Evolutionary conservation across 2,329 filamentous ascomycete species (phyloP), one percentile per base, ranked within the genome.

Genomic region (Colletotrichum horii): DNA sequence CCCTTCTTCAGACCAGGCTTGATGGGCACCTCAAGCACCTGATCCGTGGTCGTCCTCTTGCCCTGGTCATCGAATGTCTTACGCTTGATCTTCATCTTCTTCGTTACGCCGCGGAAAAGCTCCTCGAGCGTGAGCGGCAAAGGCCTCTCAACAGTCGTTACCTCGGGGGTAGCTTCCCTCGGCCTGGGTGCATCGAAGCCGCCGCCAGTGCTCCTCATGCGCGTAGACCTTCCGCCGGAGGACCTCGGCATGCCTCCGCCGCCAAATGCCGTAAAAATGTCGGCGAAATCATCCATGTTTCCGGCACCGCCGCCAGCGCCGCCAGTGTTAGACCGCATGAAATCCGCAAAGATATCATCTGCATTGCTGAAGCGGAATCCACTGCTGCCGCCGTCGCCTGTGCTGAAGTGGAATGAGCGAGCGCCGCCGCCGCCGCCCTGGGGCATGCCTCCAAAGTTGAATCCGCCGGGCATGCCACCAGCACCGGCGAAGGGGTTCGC

Each of bases 51-150:
- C 58, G 92, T 95, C 80, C 96, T 93, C 88, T 98, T 98, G 74
- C 95, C 95, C 1, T 90, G 93, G 24, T 93, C 89, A 84, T 99
- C 97, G 83, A 95, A 98, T 22, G 94, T 96, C 91, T 98, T 98
- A 81, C 96, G 92, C 89, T 98, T 98, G 78, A 98, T 98, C 88
- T 97, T 98, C 90, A 99, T 95, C 90, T 98, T 98, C 91, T 99
- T 99, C 65, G 94, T 95, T 43, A 93, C 92, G 55, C 97, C 97
- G 30, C 90, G 93, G 87, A 92, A 98, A 77, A 98, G 86, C 81
- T 99, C 97, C 84, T 99, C 97, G 38, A 99, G 87, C 4, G 94
- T 92, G 26, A 99, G 88, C 4, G 93, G 92, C 77, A 99, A 85
- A 61, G 94, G 92, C 81, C 95, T 94, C 86, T 98, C 96, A 14